A percentile compares a stretch with the other conserved stretches of the same genome.
Conservation (phyloP, 139 green algal genomes). For the Astrephomene gubernaculifera region DNA sequence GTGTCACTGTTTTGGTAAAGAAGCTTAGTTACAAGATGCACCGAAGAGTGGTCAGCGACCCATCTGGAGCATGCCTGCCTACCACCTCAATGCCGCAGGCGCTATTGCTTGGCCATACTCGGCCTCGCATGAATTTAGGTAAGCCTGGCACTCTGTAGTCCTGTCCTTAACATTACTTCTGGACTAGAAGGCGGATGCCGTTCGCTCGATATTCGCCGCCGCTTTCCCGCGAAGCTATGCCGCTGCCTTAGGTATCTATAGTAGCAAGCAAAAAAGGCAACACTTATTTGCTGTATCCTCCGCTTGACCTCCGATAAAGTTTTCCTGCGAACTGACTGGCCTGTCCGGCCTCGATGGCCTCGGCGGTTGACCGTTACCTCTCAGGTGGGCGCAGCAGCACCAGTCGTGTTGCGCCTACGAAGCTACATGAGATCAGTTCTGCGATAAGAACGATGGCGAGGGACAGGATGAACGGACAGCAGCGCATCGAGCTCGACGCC, state of each 20-base stretch:
- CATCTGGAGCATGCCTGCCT: not conserved
- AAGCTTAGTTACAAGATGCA: too few relatives aligned
- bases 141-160: too few relatives aligned
- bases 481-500: conserved; percentile 5
- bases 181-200: not conserved
- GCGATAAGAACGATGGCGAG: not conserved
- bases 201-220: not conserved
- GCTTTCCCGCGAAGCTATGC: not conserved
- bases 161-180: too few relatives aligned
- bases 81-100: conserved; percentile 9
- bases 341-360: conserved; percentile 18
- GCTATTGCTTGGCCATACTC: not conserved
- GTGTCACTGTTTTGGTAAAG: too few relatives aligned
- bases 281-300: not conserved
- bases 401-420: too few relatives aligned
- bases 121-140: not conserved
- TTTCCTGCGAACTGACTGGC: too few relatives aligned
- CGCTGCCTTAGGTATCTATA: not conserved
- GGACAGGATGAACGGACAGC: conserved; percentile 6
- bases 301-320: too few relatives aligned
- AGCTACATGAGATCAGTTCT: too few relatives aligned
- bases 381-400: not conserved
- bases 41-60: not conserved
- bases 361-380: not conserved
- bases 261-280: not conserved